Evolutionary conservation across 805 yeast species (phyloP).

Genomic region (Huiozyma naganishii): DNA sequence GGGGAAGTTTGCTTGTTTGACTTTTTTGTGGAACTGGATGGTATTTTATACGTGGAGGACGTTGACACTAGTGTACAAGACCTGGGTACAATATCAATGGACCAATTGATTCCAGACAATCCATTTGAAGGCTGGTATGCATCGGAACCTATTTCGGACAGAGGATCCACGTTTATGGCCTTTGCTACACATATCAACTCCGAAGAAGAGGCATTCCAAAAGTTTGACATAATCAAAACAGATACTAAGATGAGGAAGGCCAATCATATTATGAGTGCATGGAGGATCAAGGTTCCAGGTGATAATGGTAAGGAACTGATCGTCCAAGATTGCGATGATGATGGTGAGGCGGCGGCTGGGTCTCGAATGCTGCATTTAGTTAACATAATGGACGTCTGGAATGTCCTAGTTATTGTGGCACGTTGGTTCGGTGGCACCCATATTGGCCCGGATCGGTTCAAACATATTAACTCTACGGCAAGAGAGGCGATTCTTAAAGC

Average conservation of each 20-base stretch:
- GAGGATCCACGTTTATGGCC: conserved; percentile 80
- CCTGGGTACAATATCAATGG: conserved; percentile 1
- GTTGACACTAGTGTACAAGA: conserved; percentile 9
- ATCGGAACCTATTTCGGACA: conserved; percentile 69
- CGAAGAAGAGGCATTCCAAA: conserved; percentile 54
- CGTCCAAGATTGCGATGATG: conserved; percentile 87
- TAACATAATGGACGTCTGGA: conserved; percentile 70
- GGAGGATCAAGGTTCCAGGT: conserved; percentile 49
- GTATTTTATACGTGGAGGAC: conserved; percentile 33
- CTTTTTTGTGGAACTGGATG: conserved; percentile 55
- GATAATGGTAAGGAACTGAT: conserved; percentile 33
- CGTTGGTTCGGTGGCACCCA: conserved; percentile 92
- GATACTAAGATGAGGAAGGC: conserved; percentile 64
- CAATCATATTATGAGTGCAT: conserved; percentile 75
- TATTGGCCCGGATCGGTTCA: conserved; percentile 88
- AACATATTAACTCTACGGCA: conserved; percentile 83
- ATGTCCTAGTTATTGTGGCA: conserved; percentile 70
- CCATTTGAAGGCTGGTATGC: conserved; percentile 63
- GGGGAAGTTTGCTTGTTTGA: conserved; percentile 78
- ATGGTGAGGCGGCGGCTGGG: conserved; percentile 96
- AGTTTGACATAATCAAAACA: conserved; percentile 40
- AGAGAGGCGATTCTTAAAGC: conserved; percentile 72
- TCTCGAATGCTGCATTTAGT: conserved; percentile 70
- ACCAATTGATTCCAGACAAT: conserved; percentile 25
- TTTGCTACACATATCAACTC: conserved; percentile 53